phyloP scores from a whole-genome alignment of 2,329 filamentous ascomycete genomes.

The Thermoascus crustaceus region DNA sequence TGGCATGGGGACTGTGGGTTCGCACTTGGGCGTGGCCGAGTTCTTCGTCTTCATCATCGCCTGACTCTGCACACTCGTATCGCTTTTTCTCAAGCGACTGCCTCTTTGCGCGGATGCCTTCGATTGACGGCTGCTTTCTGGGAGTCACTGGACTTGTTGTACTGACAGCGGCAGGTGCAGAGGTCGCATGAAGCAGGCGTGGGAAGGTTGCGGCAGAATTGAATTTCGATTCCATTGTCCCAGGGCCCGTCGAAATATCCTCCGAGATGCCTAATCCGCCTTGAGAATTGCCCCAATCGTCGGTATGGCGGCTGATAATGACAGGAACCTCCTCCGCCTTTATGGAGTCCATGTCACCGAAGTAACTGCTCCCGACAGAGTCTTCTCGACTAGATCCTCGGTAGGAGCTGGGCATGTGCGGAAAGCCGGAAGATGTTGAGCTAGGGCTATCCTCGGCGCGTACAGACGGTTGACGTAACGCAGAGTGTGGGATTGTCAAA shows the following conservation, averaged over 20 bases:
- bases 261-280: conserved; percentile 71
- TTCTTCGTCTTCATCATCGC: conserved; percentile 92
- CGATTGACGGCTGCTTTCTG: conserved; percentile 59
- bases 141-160: conserved; percentile 41
- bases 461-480: conserved; percentile 55
- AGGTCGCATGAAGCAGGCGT: conserved; percentile 52
- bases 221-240: conserved; percentile 14
- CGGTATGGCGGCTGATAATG: conserved; percentile 63
- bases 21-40: conserved; percentile 53
- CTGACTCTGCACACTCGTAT: conserved; percentile 72
- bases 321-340: conserved; percentile 71
- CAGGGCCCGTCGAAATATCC: conserved; percentile 29
- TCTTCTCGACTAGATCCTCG: conserved; percentile 75
- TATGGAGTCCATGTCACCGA: conserved; percentile 75
- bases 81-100: conserved; percentile 66
- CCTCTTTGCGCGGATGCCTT: conserved; percentile 65
- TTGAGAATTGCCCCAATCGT: conserved; percentile 63
- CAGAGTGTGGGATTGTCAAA: conserved; percentile 53
- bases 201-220: conserved; percentile 35
- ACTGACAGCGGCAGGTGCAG: conserved; percentile 56
- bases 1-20: conserved; percentile 43
- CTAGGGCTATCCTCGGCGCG: conserved; percentile 73
- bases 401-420: conserved; percentile 65
- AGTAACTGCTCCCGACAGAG: conserved; percentile 73
- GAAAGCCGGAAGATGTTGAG: conserved; percentile 66